Base-by-base conservation (phyloP, 169 alveolate species). In the Plasmodium adleri region DNA sequence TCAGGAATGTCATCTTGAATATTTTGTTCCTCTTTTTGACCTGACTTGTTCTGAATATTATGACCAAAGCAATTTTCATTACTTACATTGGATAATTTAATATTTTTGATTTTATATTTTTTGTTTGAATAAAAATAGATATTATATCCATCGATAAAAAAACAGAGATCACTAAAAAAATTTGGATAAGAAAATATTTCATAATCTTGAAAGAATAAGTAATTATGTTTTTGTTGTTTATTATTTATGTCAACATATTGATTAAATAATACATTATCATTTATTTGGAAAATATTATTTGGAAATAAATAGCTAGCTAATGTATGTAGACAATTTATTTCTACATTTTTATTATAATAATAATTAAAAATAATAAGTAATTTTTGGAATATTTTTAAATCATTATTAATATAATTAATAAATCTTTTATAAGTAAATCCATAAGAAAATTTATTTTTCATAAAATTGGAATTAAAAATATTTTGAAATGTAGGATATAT, bases 271-370 rank as follows among this genome's bases (percentile, higher is more conserved):
- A 83, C 83, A 7, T 58, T 49, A 45, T 68, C 74, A 7, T 4
- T 39, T 49, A 83, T 32, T 9, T 43, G 9, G n/a, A 10, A 70
- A 10, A 59, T 54, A 39, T 83, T 83, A 66, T 83, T 83, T 9
- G 91, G 91, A 62, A 56, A 83, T 43, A 62, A 17, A 24, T 68
- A 83, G 73, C 91, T 83, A 68, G 85, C 91, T 67, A 83, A 54
- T 5, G 74, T 15, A n/a, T 83, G 76, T n/a, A 83, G 64, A 56
- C 85, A 83, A 45, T 49, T 43, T 15, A 70, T 54, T 83, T 83
- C 68, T 22, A 83, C 45, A 47, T 83, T 83, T 60, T 47, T 83
- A 26, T 83, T 83, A 17, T 32, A 45, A 49, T 72, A 26, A 47
- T 43, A 72, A 28, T 60, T 67, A 7, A 83, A 20, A 5, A 83